These are phyloP conservation scores for Monosporascus sp. DNA, from an alignment of 2,329 filamentous ascomycete species.

Conservation along the genomic window DNA sequence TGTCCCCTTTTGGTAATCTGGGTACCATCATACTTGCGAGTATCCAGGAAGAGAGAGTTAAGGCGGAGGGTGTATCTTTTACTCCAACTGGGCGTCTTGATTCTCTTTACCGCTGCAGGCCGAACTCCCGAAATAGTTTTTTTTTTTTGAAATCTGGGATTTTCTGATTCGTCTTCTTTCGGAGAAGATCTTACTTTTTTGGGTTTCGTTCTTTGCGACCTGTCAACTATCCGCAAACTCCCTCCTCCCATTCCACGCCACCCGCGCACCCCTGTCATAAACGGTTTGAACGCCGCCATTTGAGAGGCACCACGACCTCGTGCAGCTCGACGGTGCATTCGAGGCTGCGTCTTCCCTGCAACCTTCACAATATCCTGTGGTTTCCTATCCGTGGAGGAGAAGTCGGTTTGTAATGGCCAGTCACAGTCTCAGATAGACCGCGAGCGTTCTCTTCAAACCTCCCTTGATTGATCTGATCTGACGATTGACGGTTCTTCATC, in stretches of 20 bases:
- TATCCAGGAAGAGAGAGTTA: too few species aligned
- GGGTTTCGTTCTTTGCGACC: background rate
- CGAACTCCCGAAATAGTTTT: background rate
- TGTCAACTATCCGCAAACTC: background rate
- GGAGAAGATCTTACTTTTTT: background rate
- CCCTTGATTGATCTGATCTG: background rate
- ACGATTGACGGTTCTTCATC: background rate
- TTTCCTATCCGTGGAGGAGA: too few species aligned
- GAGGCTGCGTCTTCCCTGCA: conserved; percentile 6
- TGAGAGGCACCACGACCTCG: conserved; percentile 22
- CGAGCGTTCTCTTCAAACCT: background rate
- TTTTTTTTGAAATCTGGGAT: background rate
- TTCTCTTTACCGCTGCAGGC: background rate
- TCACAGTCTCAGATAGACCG: background rate
- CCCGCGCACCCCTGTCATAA: background rate
- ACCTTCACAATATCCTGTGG: background rate
- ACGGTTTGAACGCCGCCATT: conserved; percentile 11
- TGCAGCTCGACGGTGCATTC: conserved; percentile 13
- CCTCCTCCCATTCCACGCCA: background rate
- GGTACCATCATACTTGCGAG: too few species aligned
- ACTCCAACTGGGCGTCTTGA: background rate
- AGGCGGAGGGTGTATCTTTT: background rate
- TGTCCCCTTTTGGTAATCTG: too few species aligned
- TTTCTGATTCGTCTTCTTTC: background rate
- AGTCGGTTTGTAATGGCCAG: background rate